Evolutionary conservation across 2,329 filamentous ascomycete species (phyloP).

Genomic region (Nemania bipapillata): DNA sequence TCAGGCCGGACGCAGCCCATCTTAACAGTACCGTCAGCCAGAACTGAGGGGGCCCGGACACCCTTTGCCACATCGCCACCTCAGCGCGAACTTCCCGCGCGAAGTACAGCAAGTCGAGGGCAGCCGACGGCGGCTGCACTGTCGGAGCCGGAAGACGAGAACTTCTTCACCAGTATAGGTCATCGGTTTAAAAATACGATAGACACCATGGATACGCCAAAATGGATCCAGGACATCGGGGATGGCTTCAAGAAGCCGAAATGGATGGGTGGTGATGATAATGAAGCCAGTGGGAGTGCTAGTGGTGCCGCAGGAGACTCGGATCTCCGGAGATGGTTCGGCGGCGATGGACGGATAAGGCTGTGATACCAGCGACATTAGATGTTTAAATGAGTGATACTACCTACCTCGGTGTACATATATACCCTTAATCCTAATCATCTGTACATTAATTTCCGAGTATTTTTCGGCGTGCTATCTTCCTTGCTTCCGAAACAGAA

Average conservation of each 20-base stretch:
- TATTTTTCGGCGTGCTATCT: not conserved
- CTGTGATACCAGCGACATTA: slow-evolving; percentile 38
- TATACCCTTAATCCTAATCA: slow-evolving; percentile 30
- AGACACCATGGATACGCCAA: slow-evolving; percentile 81
- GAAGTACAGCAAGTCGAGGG: slow-evolving; percentile 50
- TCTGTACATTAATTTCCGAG: slow-evolving; percentile 1
- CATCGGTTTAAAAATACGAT: slow-evolving; percentile 92
- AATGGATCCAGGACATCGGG: slow-evolving; percentile 80
- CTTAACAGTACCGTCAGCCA: slow-evolving; percentile 60
- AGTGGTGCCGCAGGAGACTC: slow-evolving; percentile 49
- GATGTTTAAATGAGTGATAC: slow-evolving; percentile 16
- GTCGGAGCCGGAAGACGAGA: slow-evolving; percentile 76
- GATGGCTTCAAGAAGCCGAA: slow-evolving; percentile 78
- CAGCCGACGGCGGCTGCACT: slow-evolving; percentile 57
- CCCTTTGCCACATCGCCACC: slow-evolving; percentile 59
- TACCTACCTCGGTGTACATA: slow-evolving; percentile 19
- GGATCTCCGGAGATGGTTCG: slow-evolving; percentile 69
- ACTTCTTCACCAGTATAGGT: slow-evolving; percentile 83
- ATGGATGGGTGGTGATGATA: slow-evolving; percentile 74
- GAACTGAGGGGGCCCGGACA: slow-evolving; percentile 54
- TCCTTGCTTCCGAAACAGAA: not conserved
- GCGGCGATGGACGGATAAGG: slow-evolving; percentile 57
- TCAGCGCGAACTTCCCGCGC: slow-evolving; percentile 48
- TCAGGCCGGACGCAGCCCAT: slow-evolving; percentile 57
- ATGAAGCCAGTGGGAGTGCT: slow-evolving; percentile 56